Evolutionary conservation across 2,329 filamentous ascomycete genomes (phyloP).

Genomic region (Mariannaea sp.): DNA sequence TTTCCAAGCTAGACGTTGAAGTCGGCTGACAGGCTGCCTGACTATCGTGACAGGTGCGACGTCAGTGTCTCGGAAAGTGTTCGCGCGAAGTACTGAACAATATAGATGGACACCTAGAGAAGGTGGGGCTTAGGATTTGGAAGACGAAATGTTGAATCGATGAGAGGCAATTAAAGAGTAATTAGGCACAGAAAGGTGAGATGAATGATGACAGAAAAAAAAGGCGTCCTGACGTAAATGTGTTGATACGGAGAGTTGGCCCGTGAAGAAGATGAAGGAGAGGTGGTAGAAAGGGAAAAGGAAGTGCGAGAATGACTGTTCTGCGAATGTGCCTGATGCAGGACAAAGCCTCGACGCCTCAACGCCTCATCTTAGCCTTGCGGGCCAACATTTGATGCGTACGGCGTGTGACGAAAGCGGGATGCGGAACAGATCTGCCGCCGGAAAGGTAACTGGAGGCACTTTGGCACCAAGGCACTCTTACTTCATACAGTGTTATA

Average conservation of each 20-base stretch:
- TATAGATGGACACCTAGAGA: slow-evolving; percentile 15
- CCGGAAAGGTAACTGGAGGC: neutral
- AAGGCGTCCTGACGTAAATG: too few species aligned
- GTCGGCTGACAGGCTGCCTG: slow-evolving; percentile 21
- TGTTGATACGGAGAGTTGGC: too few species aligned
- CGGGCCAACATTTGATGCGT: slow-evolving; percentile 21
- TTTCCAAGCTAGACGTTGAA: slow-evolving; percentile 3
- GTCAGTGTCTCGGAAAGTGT: slow-evolving; percentile 31
- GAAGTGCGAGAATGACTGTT: neutral
- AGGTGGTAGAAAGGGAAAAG: neutral
- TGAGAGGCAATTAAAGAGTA: slow-evolving; percentile 6
- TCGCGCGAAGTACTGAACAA: too few species aligned
- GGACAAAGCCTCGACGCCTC: slow-evolving; percentile 14
- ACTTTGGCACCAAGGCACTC: too few species aligned
- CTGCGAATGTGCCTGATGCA: slow-evolving; percentile 15
- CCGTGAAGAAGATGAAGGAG: slow-evolving; percentile 1
- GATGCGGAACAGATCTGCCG: neutral
- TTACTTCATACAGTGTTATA: too few species aligned
- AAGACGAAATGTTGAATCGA: slow-evolving; percentile 12
- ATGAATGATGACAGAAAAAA: too few species aligned
- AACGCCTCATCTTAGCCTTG: neutral
- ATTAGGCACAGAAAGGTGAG: neutral
- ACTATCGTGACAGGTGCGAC: slow-evolving; percentile 23
- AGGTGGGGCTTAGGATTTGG: slow-evolving; percentile 29
- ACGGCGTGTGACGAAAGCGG: slow-evolving; percentile 8